Percentiles rank a stretch among this genome's conserved stretches.
Conservation (phyloP, 495 filamentous ascomycete genomes). For the Parachaetomium inaequale region DNA sequence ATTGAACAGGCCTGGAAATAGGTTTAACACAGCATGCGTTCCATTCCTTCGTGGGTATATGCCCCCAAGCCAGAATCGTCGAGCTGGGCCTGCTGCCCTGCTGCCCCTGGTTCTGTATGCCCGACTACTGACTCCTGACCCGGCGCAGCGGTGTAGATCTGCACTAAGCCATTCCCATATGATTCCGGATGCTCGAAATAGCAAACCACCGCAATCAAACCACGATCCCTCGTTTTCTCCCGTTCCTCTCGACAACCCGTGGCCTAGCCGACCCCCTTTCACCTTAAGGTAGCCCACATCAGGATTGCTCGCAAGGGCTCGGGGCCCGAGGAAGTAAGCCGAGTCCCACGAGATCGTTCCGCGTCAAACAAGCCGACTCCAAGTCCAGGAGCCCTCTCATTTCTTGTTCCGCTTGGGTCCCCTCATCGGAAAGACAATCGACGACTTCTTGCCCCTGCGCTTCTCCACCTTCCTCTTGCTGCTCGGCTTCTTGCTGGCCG, state of each 20-base stretch:
- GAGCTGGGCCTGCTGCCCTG: neutral
- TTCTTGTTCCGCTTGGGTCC: conserved; percentile 45
- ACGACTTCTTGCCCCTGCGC: conserved; percentile 46
- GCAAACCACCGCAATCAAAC: neutral
- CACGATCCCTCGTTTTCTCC: neutral
- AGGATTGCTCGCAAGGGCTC: neutral
- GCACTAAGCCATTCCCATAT: neutral
- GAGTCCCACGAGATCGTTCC: neutral
- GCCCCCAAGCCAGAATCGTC: neutral
- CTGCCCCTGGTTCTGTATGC: neutral
- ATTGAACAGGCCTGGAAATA: no score
- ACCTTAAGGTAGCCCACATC: neutral
- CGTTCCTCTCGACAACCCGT: neutral
- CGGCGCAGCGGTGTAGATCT: neutral
- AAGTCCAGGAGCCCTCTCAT: conserved; percentile 19
- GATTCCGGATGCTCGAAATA: neutral
- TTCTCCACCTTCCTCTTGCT: conserved; percentile 44
- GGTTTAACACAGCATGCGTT: no score
- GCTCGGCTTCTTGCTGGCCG: conserved; percentile 29
- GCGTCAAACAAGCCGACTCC: neutral
- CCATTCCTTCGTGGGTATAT: no score
- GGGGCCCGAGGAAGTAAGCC: neutral
- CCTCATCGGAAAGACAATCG: conserved; percentile 52
- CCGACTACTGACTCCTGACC: neutral
- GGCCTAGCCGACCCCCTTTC: neutral